A percentile compares a stretch with the other conserved stretches of the same genome.
Conservation (phyloP, 2,329 filamentous ascomycete species). For the Aspergillus spinulosporus region DNA sequence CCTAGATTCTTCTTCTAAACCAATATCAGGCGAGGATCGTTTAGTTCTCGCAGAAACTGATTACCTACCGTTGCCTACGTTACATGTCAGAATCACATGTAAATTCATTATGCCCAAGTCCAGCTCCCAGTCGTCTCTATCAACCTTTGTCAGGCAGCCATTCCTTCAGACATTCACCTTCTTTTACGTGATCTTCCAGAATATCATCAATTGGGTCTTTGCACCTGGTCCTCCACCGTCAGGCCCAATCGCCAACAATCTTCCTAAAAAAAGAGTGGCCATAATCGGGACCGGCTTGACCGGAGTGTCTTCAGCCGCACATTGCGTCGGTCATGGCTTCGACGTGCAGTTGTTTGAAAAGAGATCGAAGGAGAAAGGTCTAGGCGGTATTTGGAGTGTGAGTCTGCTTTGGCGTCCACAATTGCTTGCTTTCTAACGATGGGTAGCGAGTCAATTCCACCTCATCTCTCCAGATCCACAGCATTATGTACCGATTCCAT, state of each 20-base stretch:
- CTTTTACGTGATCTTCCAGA: constrained; percentile 34
- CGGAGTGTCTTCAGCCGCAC: constrained; percentile 73
- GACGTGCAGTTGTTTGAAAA: constrained; percentile 78
- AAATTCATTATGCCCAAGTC: constrained; percentile 1
- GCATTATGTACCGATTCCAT: constrained; percentile 84
- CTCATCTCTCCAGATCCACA: constrained; percentile 79
- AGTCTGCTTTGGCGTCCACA: constrained; percentile 28
- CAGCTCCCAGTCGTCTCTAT: constrained; percentile 20
- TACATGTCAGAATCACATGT: neutral
- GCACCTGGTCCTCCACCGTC: constrained; percentile 69
- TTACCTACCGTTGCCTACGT: neutral
- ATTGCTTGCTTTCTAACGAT: constrained; percentile 6
- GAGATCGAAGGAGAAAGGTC: constrained; percentile 58
- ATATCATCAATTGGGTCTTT: constrained; percentile 51
- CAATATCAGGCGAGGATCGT: neutral
- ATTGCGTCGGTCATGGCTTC: constrained; percentile 83
- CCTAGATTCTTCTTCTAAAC: neutral
- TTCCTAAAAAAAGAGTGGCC: constrained; percentile 58
- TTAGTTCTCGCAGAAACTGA: neutral
- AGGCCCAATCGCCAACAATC: constrained; percentile 53
- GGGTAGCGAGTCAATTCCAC: constrained; percentile 74
- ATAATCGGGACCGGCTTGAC: constrained; percentile 73
- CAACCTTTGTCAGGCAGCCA: constrained; percentile 29
- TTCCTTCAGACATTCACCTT: constrained; percentile 34
- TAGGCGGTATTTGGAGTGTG: constrained; percentile 82